Base-by-base conservation (phyloP, 2,329 filamentous ascomycete species). In the Passalora sequoiae region DNA sequence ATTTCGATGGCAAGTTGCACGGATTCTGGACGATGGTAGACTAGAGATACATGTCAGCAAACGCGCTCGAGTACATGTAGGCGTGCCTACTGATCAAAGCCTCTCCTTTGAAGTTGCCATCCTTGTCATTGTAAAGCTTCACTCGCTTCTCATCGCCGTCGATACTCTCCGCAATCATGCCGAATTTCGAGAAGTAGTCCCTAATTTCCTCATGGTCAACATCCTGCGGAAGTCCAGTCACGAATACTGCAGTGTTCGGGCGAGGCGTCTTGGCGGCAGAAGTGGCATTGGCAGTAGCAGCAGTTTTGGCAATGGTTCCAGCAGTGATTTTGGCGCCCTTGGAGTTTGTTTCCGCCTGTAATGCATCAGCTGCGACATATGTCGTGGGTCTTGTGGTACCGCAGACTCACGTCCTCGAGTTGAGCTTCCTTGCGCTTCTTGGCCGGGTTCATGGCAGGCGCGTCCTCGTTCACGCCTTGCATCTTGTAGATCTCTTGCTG, bases 11-110 rank as follows among this genome's bases (percentile, higher is more conserved):
- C 87, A 70, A 89, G 83, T 30, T 84, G 73, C 46, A 98, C 91
- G n/a, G 86, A 94, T 61, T 94, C 89, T 0, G 89, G 85, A 57
- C 92, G 87, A 76, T 95, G 96, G 69, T 94, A 98, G 25, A 97
- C 86, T 42, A 38, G 12, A 9, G 20, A 16, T 10, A 29, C 30
- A 12, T 12, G 24, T 43, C 13, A 43, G 40, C 16, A 21, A 31
- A 12, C 6, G n/a, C 12, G 29, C 12, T 7, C 3, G 13, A 17
- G 6, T 10, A 4, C 20, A 12, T 6, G n/a, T 5, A 13, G 15
- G 4, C 20, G 21, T 4, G 51, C 55, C 38, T 49, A 63, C 60
- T 60, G 43, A 98, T 74, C 22, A 98, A 75, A 2, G 87, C 89
- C 62, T 97, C 89, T 48, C 92, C 92, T 63, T 96, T 97, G 74